Conservation (phyloP, 352 stramenopile genomes). For the Pythium grandisporangium region DNA sequence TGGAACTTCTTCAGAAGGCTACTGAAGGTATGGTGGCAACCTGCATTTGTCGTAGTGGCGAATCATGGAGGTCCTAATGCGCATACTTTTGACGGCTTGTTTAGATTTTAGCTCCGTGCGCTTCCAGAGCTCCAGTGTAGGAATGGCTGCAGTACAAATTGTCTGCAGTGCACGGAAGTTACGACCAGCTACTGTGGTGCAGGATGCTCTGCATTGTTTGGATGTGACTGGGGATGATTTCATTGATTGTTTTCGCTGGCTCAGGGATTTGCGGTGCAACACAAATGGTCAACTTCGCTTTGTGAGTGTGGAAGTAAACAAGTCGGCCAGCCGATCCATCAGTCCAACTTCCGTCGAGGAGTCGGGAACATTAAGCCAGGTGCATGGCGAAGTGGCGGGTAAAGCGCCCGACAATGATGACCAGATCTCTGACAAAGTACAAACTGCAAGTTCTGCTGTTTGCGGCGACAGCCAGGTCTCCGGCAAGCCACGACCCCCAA, state of each 20-base stretch:
- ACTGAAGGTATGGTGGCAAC: not conserved
- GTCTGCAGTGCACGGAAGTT: constrained; percentile 21
- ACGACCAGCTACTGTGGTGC: constrained; percentile 15
- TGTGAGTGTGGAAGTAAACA: constrained; percentile 28
- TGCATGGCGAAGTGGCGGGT: too few species aligned
- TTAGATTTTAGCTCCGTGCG: constrained; percentile 17
- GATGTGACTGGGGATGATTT: constrained; percentile 16
- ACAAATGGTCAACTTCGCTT: constrained; percentile 17
- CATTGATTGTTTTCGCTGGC: constrained; percentile 23
- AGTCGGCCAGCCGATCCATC: constrained; percentile 20
- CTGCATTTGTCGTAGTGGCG: too few species aligned
- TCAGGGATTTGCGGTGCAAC: constrained; percentile 15
- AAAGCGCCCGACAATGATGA: too few species aligned
- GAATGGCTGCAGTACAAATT: constrained; percentile 24
- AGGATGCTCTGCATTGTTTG: constrained; percentile 18
- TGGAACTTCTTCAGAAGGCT: constrained; percentile 20
- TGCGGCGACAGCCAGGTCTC: too few species aligned
- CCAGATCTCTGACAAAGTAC: too few species aligned
- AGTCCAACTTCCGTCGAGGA: constrained; percentile 30
- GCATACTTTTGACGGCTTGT: too few species aligned
- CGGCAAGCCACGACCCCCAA: too few species aligned
- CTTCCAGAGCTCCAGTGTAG: constrained; percentile 27
- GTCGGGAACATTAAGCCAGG: too few species aligned
- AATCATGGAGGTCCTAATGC: too few species aligned
- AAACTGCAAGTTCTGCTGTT: too few species aligned